Conservation (phyloP, 169 alveolate species). For the Perkinsus marinus region DNA sequence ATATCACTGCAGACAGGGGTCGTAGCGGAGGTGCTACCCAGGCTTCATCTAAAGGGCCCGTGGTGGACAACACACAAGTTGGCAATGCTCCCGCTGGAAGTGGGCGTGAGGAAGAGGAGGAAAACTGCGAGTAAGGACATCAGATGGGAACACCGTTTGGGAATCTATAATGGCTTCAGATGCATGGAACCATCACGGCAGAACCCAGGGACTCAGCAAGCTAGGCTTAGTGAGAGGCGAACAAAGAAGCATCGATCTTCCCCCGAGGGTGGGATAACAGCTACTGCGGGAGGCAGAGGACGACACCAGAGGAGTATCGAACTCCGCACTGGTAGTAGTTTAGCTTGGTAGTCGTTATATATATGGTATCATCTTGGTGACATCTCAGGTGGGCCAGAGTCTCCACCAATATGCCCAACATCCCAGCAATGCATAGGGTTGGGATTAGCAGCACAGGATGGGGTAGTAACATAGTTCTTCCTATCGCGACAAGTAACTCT, state of each 20-base stretch:
- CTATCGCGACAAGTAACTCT: neutral
- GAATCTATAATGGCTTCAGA: no score
- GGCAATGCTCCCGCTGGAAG: neutral
- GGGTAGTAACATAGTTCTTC: neutral
- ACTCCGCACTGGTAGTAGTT: neutral
- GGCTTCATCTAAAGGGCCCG: neutral
- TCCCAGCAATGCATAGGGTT: neutral
- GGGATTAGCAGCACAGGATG: neutral
- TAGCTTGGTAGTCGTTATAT: neutral
- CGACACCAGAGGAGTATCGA: neutral
- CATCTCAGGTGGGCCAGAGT: neutral
- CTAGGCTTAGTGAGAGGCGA: neutral
- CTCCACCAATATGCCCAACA: neutral
- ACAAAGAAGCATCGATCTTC: neutral
- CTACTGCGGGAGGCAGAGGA: neutral
- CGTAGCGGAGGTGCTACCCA: neutral
- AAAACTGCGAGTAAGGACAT: neutral
- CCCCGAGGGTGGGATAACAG: neutral
- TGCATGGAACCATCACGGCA: no score
- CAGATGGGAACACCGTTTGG: no score
- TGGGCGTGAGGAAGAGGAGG: neutral
- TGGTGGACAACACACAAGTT: neutral
- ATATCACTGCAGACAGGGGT: neutral
- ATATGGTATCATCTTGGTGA: no score
- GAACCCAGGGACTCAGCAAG: no score